Evolutionary conservation across 2,329 filamentous ascomycete genomes (phyloP).

Genomic region (Penicillium fuscoglaucum): DNA sequence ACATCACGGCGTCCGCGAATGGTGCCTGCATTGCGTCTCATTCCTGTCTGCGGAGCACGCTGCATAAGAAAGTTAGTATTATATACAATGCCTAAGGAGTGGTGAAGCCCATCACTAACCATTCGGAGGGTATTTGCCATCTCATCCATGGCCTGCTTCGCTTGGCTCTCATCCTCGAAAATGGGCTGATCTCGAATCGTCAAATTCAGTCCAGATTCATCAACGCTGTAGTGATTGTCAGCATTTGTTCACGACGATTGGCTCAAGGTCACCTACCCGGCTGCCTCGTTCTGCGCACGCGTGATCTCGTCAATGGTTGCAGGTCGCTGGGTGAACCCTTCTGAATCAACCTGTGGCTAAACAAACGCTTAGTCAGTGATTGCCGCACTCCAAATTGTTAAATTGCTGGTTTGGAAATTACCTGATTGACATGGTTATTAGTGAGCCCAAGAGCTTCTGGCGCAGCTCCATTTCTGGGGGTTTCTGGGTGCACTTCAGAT

Average conservation of each 20-base stretch:
- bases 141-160: conserved; percentile 50
- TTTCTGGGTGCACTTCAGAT: conserved; percentile 22
- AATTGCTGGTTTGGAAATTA: conserved; percentile 14
- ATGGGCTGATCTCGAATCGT: conserved; percentile 53
- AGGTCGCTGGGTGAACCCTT: conserved; percentile 44
- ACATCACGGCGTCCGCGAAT: conserved; percentile 86
- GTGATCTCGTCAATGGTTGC: conserved; percentile 47
- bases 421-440: conserved; percentile 25
- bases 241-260: neutral
- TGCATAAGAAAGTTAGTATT: conserved; percentile 26
- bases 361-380: conserved; percentile 10
- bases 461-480: conserved; percentile 32
- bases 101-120: conserved; percentile 30
- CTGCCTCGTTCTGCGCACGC: conserved; percentile 47
- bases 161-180: conserved; percentile 51
- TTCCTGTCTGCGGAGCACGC: conserved; percentile 51
- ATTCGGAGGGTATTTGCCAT: conserved; percentile 52
- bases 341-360: conserved; percentile 39
- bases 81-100: neutral
- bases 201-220: conserved; percentile 48
- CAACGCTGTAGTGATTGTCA: conserved; percentile 34
- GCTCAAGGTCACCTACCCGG: conserved; percentile 31
- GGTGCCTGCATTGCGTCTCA: conserved; percentile 71
- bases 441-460: conserved; percentile 23
- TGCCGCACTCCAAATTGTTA: neutral